These are phyloP conservation scores for Ulmus americana DNA, from an alignment of 331 rosid species.

Conservation along the genomic window DNA sequence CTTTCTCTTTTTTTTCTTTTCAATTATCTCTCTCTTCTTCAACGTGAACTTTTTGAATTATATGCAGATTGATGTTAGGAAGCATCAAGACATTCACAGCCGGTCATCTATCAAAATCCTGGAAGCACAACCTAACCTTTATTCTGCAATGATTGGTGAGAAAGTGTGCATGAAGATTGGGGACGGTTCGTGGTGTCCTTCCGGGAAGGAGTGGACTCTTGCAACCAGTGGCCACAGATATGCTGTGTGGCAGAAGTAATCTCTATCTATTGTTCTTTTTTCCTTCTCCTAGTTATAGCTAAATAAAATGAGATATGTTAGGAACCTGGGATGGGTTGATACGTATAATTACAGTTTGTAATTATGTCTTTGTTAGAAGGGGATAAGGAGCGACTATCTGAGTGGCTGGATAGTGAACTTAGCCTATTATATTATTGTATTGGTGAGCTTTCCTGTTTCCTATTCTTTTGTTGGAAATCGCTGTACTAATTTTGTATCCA, in stretches of 20 bases:
- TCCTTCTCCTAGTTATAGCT: background rate
- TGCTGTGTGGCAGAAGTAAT: constrained; percentile 73
- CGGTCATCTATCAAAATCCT: constrained; percentile 60
- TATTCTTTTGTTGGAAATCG: no score
- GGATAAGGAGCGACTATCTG: no score
- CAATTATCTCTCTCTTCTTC: background rate
- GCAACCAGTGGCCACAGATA: constrained; percentile 66
- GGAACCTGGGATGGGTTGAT: no score
- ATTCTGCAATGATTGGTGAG: constrained; percentile 76
- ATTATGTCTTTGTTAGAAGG: no score
- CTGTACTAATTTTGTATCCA: no score
- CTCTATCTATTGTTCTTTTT: background rate
- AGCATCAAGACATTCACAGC: constrained; percentile 69
- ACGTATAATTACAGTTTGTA: no score
- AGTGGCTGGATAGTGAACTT: no score
- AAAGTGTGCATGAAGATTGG: constrained; percentile 85
- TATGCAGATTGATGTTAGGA: constrained; percentile 64
- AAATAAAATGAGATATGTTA: background rate
- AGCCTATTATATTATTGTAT: no score
- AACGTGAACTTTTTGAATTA: constrained; percentile 5
- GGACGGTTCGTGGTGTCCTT: constrained; percentile 75
- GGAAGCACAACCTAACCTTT: constrained; percentile 71
- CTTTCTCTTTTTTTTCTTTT: background rate
- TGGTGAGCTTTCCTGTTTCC: no score
- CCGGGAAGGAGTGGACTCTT: constrained; percentile 70